Evolutionary conservation across 2,329 filamentous ascomycete species (phyloP), one percentile per base, ranked within the genome.

Genomic region (Pseudocercospora eumusae): DNA sequence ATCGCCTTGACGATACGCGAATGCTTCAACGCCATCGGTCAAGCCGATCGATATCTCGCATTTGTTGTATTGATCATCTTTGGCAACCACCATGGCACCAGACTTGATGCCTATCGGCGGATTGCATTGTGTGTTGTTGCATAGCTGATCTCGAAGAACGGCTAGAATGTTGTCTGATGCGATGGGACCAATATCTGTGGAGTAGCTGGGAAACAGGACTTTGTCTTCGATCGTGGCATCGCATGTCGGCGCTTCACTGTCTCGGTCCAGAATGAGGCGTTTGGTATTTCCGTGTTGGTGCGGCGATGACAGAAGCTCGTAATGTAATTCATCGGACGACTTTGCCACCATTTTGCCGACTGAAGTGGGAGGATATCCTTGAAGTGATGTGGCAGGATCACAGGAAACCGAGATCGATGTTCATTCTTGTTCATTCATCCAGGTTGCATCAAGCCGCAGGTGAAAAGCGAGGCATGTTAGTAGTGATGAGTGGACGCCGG

Each of bases 1-100:
- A 25, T 60, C 53, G 20, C 57, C 50, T 23, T 63, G 61, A 5
- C 61, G 61, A 21, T 60, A 60, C 4, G 58, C 61, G 40, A 60
- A 63, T 21, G 52, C 61, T 27, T 63, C 61, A 13, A 63, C 33
- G 20, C 53, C 61, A 31, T 60, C 49, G 33, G 61, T 58, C 31
- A 63, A 49, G 8, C 61, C 61, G 21, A 63, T 58, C 3, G 61
- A 60, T 33, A 63, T 63, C 21, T 63, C 61, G 25, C 61, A 63
- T 47, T 63, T 60, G 50, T 55, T 62, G 52, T 62, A 62, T 18
- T 42, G 42, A 23, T 62, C 56, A 44, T 62, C 60, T 57, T 40
- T 62, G 50, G 52, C 60, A 52, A 62, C 60, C n/a, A 62, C 33
- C 36, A 62, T 53, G 1, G 60, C 56, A 36, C 27, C 52, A 1